Evolutionary conservation across 179 eudicot genomes (phyloP), one percentile per base, ranked within the genome.

Genomic region (Spergularia azorica): DNA sequence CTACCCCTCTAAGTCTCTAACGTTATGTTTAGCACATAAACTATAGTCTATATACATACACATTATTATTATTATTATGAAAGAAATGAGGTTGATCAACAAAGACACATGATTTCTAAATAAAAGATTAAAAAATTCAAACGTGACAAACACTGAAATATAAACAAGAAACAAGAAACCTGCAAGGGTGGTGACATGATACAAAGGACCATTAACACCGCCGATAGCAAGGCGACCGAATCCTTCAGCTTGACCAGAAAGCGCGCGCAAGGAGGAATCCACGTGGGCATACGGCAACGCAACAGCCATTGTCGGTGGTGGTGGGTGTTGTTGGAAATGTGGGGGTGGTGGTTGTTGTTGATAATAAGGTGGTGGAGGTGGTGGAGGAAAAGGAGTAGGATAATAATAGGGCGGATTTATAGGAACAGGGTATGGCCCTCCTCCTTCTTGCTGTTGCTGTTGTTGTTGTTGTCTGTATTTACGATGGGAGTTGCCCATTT

Each of bases 241-340:
- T 13, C 98, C 98, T 82, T 93, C 91, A 60, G 98, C 98, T 79
- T 88, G 90, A 55, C 83, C 89, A 17, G 95, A 90, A 20, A 91
- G 88, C 17, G 85, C 86, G 67, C 97, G 87, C 50, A 93, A 79
- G 63, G 67, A 74, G 36, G 84, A 78, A 61, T 93, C 98, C 15
- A 90, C 95, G 48, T 82, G 80, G 50, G 83, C 12, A 82, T 91
- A 93, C 0, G 97, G 98, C 72, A 87, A 55, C 32, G 71, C 54
- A 21, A 70, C 16, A 15, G 66, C 84, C 89, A 84, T 85, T 16
- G 61, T 17, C 7, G 17, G 51, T 9, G 4, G 71, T 67, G 17
- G 51, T 9, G 4, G 71, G 48, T 66, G 79, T 26, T 48, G 73
- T 1, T 36, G 58, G 32, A 26, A 26, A 26, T 26, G 32, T 26